phyloP scores from a whole-genome alignment of 208 protist species.

The Naegleria lovaniensis region DNA sequence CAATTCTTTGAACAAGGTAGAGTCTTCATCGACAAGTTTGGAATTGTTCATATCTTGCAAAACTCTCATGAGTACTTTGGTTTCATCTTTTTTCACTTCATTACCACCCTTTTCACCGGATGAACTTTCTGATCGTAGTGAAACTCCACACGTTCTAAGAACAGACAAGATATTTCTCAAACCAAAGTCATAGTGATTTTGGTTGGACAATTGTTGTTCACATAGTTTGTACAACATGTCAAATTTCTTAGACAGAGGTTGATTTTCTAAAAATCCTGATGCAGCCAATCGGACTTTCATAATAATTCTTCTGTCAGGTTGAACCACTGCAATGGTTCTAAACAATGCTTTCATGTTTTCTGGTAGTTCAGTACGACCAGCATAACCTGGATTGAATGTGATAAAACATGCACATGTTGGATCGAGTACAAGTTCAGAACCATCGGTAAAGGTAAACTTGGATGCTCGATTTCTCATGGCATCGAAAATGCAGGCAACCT shows the following conservation, averaged over 20 bases:
- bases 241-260: constrained; percentile 71
- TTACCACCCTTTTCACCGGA: neutral
- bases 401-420: constrained; percentile 63
- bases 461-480: constrained; percentile 49
- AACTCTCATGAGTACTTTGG: constrained; percentile 67
- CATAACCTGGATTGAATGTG: constrained; percentile 85
- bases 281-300: constrained; percentile 75
- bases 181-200: constrained; percentile 79
- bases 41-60: constrained; percentile 77
- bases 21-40: constrained; percentile 79
- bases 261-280: constrained; percentile 59
- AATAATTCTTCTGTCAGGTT: constrained; percentile 72
- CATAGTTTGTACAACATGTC: constrained; percentile 69
- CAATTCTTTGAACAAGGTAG: constrained; percentile 65
- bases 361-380: constrained; percentile 73
- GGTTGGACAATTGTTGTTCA: constrained; percentile 73
- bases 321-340: constrained; percentile 75
- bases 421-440: constrained; percentile 48
- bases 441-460: constrained; percentile 70
- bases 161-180: constrained; percentile 81
- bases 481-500: constrained; percentile 60
- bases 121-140: constrained; percentile 41
- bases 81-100: constrained; percentile 50
- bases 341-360: constrained; percentile 85
- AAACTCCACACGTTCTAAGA: constrained; percentile 59